A percentile compares a stretch with the other conserved stretches of the same genome.
Conservation (phyloP, 139 green algal species). For the Astrephomene gubernaculifera region DNA sequence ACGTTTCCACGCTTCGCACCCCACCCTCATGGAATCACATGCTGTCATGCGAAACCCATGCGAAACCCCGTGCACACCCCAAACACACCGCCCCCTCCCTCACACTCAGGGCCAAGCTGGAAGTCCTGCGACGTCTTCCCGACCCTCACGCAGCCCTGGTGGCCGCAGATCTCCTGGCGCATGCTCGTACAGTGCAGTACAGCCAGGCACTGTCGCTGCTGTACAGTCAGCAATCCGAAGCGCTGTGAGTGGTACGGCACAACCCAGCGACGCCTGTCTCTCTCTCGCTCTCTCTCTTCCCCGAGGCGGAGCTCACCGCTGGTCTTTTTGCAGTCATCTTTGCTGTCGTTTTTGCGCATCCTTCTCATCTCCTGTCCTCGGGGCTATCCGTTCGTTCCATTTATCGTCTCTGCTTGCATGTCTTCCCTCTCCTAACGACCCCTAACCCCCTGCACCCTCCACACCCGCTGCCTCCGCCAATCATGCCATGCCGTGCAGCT, state of each 20-base stretch:
- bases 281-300: background rate
- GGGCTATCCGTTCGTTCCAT: background rate
- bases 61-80: background rate
- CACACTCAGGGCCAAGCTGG: constrained; percentile 22
- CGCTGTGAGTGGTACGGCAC: constrained; percentile 8
- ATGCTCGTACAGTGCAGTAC: constrained; percentile 13
- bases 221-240: background rate
- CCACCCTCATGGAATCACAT: background rate
- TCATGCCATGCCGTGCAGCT: background rate
- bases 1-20: background rate
- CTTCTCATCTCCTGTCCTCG: background rate
- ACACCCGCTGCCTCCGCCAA: too few species aligned
- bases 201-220: background rate
- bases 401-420: background rate
- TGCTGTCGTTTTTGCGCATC: too few species aligned
- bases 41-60: background rate
- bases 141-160: constrained; percentile 16
- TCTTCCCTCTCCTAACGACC: background rate
- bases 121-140: constrained; percentile 24
- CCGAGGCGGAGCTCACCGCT: background rate
- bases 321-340: background rate
- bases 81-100: background rate
- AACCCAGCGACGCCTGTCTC: background rate
- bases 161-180: constrained; percentile 16
- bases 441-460: too few species aligned